Evolutionary conservation across 257 asterid species (phyloP).

Genomic region (Capsicum pubescens): DNA sequence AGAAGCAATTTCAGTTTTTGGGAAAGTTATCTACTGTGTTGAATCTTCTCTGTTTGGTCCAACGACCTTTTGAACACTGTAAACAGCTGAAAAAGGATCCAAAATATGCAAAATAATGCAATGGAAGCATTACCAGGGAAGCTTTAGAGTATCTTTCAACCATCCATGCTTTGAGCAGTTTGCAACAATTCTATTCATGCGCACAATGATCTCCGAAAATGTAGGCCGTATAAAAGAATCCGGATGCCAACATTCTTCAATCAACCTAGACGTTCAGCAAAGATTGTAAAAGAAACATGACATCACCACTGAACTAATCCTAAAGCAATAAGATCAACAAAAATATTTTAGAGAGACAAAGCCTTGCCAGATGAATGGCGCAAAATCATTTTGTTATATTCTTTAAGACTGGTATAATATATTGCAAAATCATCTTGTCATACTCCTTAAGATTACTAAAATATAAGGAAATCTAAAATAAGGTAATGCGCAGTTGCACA

Average conservation of each 20-base stretch:
- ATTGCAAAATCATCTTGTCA: too few species aligned
- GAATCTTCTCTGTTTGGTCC: neutral
- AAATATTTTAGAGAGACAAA: neutral
- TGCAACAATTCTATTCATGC: constrained; percentile 68
- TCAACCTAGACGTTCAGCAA: constrained; percentile 59
- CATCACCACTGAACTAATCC: neutral
- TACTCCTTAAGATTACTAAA: neutral
- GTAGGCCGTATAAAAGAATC: constrained; percentile 61
- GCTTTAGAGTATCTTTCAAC: constrained; percentile 98
- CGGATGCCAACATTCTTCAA: constrained; percentile 94
- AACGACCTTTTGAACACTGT: neutral
- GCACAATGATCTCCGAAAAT: constrained; percentile 70
- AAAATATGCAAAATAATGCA: neutral
- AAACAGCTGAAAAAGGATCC: constrained; percentile 12
- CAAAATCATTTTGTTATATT: neutral
- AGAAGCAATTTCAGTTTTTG: neutral
- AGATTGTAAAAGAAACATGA: constrained; percentile 23
- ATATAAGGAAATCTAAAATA: neutral
- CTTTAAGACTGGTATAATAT: neutral
- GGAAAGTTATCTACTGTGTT: neutral
- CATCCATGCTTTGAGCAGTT: constrained; percentile 87
- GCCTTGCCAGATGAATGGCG: constrained; percentile 10
- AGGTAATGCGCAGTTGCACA: neutral
- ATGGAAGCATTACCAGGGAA: constrained; percentile 71
- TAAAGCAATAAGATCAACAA: neutral